phyloP scores from a whole-genome alignment of 108 stramenopile genomes.

The Cyclotella baltica region DNA sequence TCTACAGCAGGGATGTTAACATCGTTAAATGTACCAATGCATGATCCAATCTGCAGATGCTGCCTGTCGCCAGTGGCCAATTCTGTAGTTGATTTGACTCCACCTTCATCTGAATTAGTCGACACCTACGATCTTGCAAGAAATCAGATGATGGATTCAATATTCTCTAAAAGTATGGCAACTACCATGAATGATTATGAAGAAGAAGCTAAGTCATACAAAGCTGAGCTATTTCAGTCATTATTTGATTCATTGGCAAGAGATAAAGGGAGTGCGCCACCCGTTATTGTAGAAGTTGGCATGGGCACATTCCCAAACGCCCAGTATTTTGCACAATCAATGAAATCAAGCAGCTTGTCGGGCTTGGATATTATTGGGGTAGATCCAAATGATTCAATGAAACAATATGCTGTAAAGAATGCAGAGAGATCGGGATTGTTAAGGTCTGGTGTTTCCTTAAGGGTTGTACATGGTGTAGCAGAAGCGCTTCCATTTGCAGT shows the following conservation, averaged over 20 bases:
- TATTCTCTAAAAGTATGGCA: slow-evolving; percentile 15
- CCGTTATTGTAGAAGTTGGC: slow-evolving; percentile 60
- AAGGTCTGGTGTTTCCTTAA: slow-evolving; percentile 24
- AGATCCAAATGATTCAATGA: slow-evolving; percentile 65
- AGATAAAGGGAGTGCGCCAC: slow-evolving; percentile 3
- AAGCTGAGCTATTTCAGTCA: slow-evolving; percentile 44
- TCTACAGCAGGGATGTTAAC: neutral
- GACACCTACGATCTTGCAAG: slow-evolving; percentile 23
- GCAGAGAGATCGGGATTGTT: slow-evolving; percentile 32
- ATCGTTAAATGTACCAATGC: neutral
- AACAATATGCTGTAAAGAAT: slow-evolving; percentile 54
- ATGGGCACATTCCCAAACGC: slow-evolving; percentile 73
- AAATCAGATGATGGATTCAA: slow-evolving; percentile 13
- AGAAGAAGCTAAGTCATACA: slow-evolving; percentile 49
- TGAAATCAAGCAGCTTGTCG: neutral
- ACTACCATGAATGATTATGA: slow-evolving; percentile 60
- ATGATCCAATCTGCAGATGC: neutral
- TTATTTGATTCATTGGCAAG: slow-evolving; percentile 43
- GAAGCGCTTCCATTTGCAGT: slow-evolving; percentile 56
- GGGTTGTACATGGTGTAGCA: slow-evolving; percentile 58
- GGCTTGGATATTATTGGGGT: slow-evolving; percentile 60
- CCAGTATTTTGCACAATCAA: slow-evolving; percentile 47
- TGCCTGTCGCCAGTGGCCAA: slow-evolving; percentile 1
- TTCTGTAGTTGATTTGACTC: slow-evolving; percentile 37
- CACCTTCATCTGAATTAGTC: slow-evolving; percentile 17